A percentile compares a stretch with the other conserved stretches of the same genome.
These are phyloP conservation scores for Spiraea crenata DNA, from an alignment of 331 rosid genomes.

Conservation along the genomic window DNA sequence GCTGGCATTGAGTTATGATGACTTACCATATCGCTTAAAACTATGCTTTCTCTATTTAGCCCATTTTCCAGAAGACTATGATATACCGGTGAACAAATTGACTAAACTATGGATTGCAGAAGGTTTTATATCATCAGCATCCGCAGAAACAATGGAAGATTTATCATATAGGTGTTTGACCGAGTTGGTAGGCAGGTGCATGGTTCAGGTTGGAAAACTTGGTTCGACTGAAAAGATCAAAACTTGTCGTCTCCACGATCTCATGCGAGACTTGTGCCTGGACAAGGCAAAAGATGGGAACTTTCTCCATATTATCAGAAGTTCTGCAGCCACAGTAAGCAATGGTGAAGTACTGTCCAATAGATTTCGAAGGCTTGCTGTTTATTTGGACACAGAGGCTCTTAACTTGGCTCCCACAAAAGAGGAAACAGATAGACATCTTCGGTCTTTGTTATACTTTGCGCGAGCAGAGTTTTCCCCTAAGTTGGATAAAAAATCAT, in stretches of 20 bases:
- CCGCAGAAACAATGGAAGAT: background rate
- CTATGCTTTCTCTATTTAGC: constrained; percentile 7
- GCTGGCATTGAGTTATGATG: background rate
- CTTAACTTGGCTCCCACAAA: too few species aligned
- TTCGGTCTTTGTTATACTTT: too few species aligned
- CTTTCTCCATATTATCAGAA: background rate
- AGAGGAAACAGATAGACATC: too few species aligned
- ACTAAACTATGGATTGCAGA: constrained; percentile 12
- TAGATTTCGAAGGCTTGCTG: constrained; percentile 41
- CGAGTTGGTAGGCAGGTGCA: background rate
- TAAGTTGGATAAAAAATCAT: too few species aligned
- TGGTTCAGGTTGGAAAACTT: background rate
- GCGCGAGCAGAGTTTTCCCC: too few species aligned
- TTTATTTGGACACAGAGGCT: constrained; percentile 27
- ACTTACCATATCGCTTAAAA: background rate
- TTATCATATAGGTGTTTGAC: background rate
- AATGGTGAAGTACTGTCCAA: too few species aligned
- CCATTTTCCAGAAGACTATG: constrained; percentile 5
- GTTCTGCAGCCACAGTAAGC: background rate
- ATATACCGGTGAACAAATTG: background rate
- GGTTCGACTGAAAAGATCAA: constrained; percentile 5
- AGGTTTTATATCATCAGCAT: constrained; percentile 3
- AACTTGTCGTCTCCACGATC: constrained; percentile 11
- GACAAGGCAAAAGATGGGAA: background rate
- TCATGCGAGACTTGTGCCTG: constrained; percentile 6